Evolutionary conservation across 805 yeast species (phyloP).

Genomic region (Metschnikowia proteae): DNA sequence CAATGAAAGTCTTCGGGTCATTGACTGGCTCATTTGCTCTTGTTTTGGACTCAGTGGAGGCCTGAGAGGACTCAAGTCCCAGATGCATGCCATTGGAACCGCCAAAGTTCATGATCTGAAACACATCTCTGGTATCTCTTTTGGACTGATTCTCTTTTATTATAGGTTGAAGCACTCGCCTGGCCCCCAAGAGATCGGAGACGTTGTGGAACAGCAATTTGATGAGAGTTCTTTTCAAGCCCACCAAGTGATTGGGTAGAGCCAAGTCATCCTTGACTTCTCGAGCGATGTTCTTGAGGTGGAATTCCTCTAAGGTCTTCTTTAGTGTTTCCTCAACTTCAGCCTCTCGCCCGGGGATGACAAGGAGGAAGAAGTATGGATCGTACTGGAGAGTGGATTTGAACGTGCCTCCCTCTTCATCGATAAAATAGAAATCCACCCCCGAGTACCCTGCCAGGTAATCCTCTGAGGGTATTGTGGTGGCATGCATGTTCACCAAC

Average conservation of each 20-base stretch:
- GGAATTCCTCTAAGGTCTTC: slow-evolving; percentile 57
- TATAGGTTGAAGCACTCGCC: slow-evolving; percentile 66
- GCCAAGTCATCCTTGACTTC: slow-evolving; percentile 74
- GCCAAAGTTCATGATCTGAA: slow-evolving; percentile 50
- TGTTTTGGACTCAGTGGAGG: slow-evolving; percentile 1
- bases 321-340: slow-evolving; percentile 86
- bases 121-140: slow-evolving; percentile 63
- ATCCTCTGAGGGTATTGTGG: slow-evolving; percentile 59
- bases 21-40: slow-evolving; percentile 16
- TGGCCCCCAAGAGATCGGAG: slow-evolving; percentile 68
- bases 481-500: slow-evolving; percentile 92
- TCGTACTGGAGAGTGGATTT: slow-evolving; percentile 78
- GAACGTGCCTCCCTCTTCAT: slow-evolving; percentile 95
- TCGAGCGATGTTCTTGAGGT: slow-evolving; percentile 52
- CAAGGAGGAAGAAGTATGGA: slow-evolving; percentile 79
- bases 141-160: slow-evolving; percentile 62
- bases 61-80: not conserved
- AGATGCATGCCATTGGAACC: slow-evolving; percentile 17
- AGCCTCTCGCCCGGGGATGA: slow-evolving; percentile 55
- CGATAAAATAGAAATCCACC: slow-evolving; percentile 90
- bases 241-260: slow-evolving; percentile 82
- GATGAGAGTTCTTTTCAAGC: slow-evolving; percentile 61
- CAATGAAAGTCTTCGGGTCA: slow-evolving; percentile 63
- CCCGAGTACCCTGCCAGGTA: slow-evolving; percentile 72
- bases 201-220: slow-evolving; percentile 72